Conservation (phyloP, 345 rosid genomes). For the Gynandropsis gynandra region DNA sequence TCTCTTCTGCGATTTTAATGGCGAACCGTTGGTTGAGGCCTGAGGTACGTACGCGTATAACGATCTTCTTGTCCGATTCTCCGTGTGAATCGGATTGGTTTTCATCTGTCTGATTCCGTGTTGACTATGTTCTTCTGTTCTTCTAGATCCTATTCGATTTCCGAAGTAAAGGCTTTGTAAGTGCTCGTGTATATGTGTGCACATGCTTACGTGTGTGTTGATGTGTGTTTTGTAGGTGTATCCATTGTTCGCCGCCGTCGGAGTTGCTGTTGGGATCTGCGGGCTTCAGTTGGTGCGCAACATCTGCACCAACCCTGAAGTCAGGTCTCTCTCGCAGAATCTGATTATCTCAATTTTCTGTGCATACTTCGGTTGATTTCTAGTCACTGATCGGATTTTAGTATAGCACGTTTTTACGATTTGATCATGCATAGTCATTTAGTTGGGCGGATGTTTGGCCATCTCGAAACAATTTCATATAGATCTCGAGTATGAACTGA, state of each 20-base stretch:
- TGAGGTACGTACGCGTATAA: constrained; percentile 40
- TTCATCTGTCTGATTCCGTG: neutral
- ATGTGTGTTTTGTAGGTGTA: constrained; percentile 42
- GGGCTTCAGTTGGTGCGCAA: constrained; percentile 68
- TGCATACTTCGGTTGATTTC: neutral
- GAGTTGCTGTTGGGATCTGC: constrained; percentile 89
- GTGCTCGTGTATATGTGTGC: neutral
- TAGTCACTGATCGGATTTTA: neutral
- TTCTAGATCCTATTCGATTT: constrained; percentile 21
- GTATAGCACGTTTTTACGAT: too few species aligned
- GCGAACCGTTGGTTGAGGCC: constrained; percentile 73
- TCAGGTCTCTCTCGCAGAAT: constrained; percentile 42
- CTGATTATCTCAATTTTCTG: neutral
- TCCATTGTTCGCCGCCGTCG: constrained; percentile 86
- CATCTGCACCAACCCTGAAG: constrained; percentile 92
- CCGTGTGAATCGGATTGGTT: neutral
- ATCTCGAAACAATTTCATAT: too few species aligned
- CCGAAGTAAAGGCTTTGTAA: too few species aligned
- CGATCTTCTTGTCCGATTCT: neutral
- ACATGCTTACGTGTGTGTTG: neutral
- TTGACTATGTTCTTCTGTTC: neutral
- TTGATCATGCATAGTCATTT: too few species aligned
- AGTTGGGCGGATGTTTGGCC: too few species aligned
- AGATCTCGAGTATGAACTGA: too few species aligned
- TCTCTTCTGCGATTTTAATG: constrained; percentile 32